These are phyloP conservation scores for Cinnamomum micranthum DNA, from an alignment of 164 flowering plant species.

Conservation along the genomic window DNA sequence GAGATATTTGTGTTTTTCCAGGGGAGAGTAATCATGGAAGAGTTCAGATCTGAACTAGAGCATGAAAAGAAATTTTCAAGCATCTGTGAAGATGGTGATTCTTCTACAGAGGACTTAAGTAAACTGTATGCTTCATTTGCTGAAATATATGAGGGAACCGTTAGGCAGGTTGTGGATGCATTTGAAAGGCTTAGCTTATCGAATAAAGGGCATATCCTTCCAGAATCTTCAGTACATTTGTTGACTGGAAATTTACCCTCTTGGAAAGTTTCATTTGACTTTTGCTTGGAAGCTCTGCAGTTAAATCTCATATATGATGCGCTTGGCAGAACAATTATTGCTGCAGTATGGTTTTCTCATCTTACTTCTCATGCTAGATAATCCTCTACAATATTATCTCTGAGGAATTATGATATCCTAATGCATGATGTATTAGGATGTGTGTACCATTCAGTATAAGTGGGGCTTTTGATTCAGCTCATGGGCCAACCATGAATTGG, in stretches of 20 bases:
- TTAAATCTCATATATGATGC: conserved; percentile 43
- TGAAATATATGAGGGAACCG: conserved; percentile 28
- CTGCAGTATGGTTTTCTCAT: conserved; percentile 40
- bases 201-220: conserved; percentile 9
- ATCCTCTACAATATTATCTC: neutral
- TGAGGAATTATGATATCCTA: neutral
- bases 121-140: conserved; percentile 32
- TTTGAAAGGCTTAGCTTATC: conserved; percentile 33
- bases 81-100: conserved; percentile 9
- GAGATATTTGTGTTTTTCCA: conserved; percentile 21
- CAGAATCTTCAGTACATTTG: conserved; percentile 27
- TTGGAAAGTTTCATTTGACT: conserved; percentile 47
- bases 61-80: conserved; percentile 10
- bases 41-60: conserved; percentile 23
- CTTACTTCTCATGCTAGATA: neutral
- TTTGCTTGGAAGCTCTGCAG: conserved; percentile 28
- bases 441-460: neutral
- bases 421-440: neutral
- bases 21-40: conserved; percentile 42
- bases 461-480: neutral
- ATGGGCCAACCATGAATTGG: neutral
- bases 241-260: conserved; percentile 29
- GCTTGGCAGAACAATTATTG: conserved; percentile 31
- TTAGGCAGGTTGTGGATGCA: conserved; percentile 26
- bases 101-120: conserved; percentile 10